phyloP scores from a whole-genome alignment of 2,329 filamentous ascomycete species.

The Arthroderma sp. region DNA sequence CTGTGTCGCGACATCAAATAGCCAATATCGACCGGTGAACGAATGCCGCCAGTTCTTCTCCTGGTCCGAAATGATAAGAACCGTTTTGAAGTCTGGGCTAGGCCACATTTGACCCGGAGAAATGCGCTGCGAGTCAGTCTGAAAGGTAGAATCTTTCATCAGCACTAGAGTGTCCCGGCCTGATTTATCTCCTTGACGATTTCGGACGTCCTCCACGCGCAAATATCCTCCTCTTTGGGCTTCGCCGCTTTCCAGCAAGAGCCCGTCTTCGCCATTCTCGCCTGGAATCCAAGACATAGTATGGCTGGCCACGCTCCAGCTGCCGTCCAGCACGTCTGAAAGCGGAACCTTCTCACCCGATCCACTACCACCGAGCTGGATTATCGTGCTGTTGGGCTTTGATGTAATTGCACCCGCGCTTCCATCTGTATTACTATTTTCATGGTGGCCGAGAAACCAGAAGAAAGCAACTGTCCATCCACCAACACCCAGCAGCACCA shows the following conservation, averaged over 20 bases:
- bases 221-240: slow-evolving; percentile 47
- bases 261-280: slow-evolving; percentile 51
- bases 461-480: slow-evolving; percentile 35
- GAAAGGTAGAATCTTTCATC: slow-evolving; percentile 57
- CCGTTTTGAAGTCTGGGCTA: slow-evolving; percentile 71
- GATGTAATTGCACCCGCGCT: not conserved
- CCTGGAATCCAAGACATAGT: slow-evolving; percentile 36
- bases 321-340: slow-evolving; percentile 17
- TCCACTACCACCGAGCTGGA: not conserved
- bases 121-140: slow-evolving; percentile 43
- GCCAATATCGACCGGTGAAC: slow-evolving; percentile 73
- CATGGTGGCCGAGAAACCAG: slow-evolving; percentile 27
- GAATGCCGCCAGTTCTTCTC: slow-evolving; percentile 83
- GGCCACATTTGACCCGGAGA: slow-evolving; percentile 54
- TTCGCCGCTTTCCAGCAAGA: slow-evolving; percentile 59
- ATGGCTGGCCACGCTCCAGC: slow-evolving; percentile 24
- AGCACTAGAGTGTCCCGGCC: slow-evolving; percentile 41
- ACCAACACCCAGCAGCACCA: slow-evolving; percentile 28
- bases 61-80: slow-evolving; percentile 62
- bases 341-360: slow-evolving; percentile 19
- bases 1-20: slow-evolving; percentile 79
- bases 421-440: slow-evolving; percentile 9
- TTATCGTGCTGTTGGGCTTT: not conserved
- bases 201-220: slow-evolving; percentile 72
- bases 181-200: slow-evolving; percentile 30